Base-by-base conservation (phyloP, 495 filamentous ascomycete genomes). In the Penicillium crystallinum region DNA sequence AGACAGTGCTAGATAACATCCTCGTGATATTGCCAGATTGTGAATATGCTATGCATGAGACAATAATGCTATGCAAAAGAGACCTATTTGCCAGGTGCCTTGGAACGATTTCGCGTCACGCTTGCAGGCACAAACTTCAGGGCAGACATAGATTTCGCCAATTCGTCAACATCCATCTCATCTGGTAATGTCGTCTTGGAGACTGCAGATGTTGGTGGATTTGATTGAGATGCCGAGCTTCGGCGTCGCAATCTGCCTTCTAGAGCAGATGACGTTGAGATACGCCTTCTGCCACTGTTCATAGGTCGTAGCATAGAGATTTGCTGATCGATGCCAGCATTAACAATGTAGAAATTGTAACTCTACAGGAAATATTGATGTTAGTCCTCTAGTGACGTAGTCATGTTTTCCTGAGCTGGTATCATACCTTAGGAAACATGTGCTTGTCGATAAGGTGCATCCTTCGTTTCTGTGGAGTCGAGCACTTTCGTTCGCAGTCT, bases 371-470 rank as follows among this genome's bases (percentile, higher is more conserved):
- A 23, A 6, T 36, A 39, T 55, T 40, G 56, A 54, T 4, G 11
- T 11, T 31, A 31, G 6, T 31, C 4, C 3, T 31, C 6, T 29
- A 31, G 11, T 31, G 10, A 31, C 11, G 23, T 27, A n/a, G n/a
- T n/a, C n/a, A n/a, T 27, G 23, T 27, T 27, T 27, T 7, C 23
- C n/a, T n/a, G n/a, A n/a, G 23, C 23, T 27, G 10, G 10, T 9
- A 31, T 8, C 46, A 59, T 69, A 81, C 81, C 70, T 81, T 85
- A 5, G 92, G 93, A 67, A 93, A 98, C 75, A 87, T 81, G 61
- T 98, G 93, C 69, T 96, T 97, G 67, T 96, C 92, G 52, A 92
- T 88, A 21, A 95, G 70, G 70, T 98, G 93, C 64, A 88, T 81
- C 43, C 86, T 77, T 40, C 93, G 81, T 67, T 95, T 98, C 55